Percentiles rank a stretch among this genome's conserved stretches.
Conservation (phyloP, 306 rosid genomes). For the Trifolium dubium region DNA sequence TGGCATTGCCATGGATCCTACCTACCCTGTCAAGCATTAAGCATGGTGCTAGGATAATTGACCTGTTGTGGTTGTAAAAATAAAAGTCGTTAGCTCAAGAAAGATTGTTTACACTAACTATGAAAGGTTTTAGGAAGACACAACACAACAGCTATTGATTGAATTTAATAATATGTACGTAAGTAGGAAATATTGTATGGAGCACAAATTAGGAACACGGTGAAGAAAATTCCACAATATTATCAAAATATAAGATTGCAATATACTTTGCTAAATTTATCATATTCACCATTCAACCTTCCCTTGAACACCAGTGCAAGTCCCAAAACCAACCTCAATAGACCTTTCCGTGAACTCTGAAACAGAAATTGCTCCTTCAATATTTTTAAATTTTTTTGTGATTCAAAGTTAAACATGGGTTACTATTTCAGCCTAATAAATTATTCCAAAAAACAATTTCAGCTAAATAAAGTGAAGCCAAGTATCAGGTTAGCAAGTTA, state of each 20-base stretch:
- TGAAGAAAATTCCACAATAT: not conserved
- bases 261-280: not conserved
- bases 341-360: too few relatives aligned
- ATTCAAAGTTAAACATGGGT: not conserved
- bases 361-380: not conserved
- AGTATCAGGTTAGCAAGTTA: not conserved
- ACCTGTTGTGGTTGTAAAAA: constrained; percentile 31
- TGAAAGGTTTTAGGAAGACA: constrained; percentile 4
- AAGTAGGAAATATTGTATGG: constrained; percentile 12
- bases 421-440: too few relatives aligned
- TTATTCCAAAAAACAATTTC: too few relatives aligned
- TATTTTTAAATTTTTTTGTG: not conserved
- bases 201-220: not conserved
- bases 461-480: too few relatives aligned
- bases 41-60: constrained; percentile 31
- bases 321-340: too few relatives aligned
- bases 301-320: too few relatives aligned
- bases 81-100: constrained; percentile 33
- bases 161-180: constrained; percentile 15
- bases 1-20: constrained; percentile 74
- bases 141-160: not conserved
- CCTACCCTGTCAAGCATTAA: constrained; percentile 63
- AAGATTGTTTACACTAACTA: not conserved
- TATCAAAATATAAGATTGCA: not conserved
- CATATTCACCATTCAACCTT: not conserved